These are phyloP conservation scores for Pinus taeda DNA, from an alignment of 75 land plant species.

Conservation along the genomic window DNA sequence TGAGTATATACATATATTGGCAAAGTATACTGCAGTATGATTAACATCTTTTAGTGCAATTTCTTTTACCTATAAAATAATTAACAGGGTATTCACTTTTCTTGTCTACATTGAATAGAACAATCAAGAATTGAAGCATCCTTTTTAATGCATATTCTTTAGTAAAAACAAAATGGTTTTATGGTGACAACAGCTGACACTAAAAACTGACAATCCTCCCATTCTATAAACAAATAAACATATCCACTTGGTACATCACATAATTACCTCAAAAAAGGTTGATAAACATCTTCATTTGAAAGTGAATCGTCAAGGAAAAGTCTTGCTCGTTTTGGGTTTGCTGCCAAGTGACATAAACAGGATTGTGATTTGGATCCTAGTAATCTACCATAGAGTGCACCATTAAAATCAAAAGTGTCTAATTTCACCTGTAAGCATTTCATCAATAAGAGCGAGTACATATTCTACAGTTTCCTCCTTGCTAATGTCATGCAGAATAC, in stretches of 20 bases:
- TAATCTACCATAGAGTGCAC: not conserved
- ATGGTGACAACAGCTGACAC: not conserved
- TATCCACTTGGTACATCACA: not conserved
- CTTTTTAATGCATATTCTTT: too few relatives aligned
- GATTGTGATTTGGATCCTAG: not conserved
- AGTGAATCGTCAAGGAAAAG: constrained; percentile 82
- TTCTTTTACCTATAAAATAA: not conserved
- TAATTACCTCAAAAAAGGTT: constrained; percentile 76
- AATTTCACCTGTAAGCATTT: constrained; percentile 82
- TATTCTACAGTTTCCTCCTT: constrained; percentile 96
- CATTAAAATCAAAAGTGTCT: not conserved
- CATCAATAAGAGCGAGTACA: constrained; percentile 88
- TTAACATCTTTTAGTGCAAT: not conserved
- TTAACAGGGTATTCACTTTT: not conserved
- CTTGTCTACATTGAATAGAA: not conserved
- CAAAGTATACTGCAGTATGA: not conserved
- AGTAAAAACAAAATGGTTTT: not conserved
- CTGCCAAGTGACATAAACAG: constrained; percentile 36
- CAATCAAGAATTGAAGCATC: not conserved
- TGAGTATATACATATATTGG: not conserved
- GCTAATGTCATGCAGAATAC: constrained; percentile 72
- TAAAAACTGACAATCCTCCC: not conserved
- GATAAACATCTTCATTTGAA: constrained; percentile 74
- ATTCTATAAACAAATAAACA: not conserved
- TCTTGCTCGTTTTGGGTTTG: constrained; percentile 85